Evolutionary conservation across 495 filamentous ascomycete genomes (phyloP).

Genomic region (Penicillium cinerascens): DNA sequence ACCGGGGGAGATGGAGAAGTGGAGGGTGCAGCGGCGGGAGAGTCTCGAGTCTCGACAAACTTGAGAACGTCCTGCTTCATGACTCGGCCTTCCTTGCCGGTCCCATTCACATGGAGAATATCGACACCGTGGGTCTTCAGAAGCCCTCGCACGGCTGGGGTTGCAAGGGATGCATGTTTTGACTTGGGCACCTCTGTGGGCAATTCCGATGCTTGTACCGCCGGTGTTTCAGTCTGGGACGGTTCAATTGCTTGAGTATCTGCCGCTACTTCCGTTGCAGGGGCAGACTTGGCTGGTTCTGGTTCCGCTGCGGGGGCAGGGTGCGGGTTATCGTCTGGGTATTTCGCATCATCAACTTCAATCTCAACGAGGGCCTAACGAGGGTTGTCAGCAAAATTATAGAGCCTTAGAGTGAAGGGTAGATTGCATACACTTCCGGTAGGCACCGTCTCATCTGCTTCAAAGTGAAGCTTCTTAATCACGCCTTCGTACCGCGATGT

Average conservation of each 20-base stretch:
- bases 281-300: constrained; percentile 20
- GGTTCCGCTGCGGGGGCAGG: constrained; percentile 28
- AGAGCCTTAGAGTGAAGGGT: not conserved
- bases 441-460: constrained; percentile 91
- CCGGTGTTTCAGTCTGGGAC: constrained; percentile 8
- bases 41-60: constrained; percentile 46
- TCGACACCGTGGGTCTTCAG: constrained; percentile 72
- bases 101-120: constrained; percentile 74
- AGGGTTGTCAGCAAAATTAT: constrained; percentile 4
- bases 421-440: constrained; percentile 64
- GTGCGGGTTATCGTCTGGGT: constrained; percentile 50
- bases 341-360: constrained; percentile 57
- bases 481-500: constrained; percentile 92
- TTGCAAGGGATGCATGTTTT: constrained; percentile 71
- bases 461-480: constrained; percentile 94
- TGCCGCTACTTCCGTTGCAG: constrained; percentile 14
- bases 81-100: constrained; percentile 89
- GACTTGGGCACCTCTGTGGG: constrained; percentile 20
- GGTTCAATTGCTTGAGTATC: constrained; percentile 20
- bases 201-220: not conserved
- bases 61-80: constrained; percentile 90
- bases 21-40: constrained; percentile 1
- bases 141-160: constrained; percentile 87
- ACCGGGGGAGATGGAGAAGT: constrained; percentile 4
- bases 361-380: constrained; percentile 51